phyloP scores from a whole-genome alignment of 164 flowering plant genomes.

The Warburgia ugandensis region DNA sequence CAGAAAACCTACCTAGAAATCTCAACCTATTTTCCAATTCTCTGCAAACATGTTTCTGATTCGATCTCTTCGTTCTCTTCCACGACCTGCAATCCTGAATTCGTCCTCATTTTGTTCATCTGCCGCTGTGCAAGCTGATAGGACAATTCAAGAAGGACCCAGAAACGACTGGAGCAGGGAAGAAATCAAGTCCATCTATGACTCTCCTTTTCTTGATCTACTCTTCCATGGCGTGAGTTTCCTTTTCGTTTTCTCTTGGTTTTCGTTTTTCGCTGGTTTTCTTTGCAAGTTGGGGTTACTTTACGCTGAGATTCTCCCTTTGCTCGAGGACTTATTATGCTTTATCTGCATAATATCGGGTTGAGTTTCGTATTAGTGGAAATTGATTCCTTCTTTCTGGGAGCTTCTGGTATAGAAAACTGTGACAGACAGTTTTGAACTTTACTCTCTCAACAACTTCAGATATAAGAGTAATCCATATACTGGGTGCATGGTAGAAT shows the following conservation, averaged over 20 bases:
- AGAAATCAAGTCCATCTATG: constrained; percentile 63
- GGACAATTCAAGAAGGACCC: constrained; percentile 62
- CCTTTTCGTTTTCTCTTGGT: constrained; percentile 3
- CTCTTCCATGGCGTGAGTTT: constrained; percentile 84
- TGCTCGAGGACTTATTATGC: neutral
- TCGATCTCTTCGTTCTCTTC: constrained; percentile 13
- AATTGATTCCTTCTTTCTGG: too few relatives aligned
- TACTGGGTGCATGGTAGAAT: neutral
- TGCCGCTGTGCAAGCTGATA: constrained; percentile 74
- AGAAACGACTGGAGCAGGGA: constrained; percentile 71
- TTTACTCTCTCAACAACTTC: neutral
- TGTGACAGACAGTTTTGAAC: too few relatives aligned
- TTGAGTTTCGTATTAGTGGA: too few relatives aligned
- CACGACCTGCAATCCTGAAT: constrained; percentile 1
- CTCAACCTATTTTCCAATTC: too few relatives aligned
- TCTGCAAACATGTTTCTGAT: constrained; percentile 18
- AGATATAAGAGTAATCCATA: neutral
- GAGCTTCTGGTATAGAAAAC: too few relatives aligned
- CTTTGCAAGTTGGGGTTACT: neutral
- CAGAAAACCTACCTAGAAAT: too few relatives aligned
- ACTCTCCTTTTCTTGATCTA: constrained; percentile 91
- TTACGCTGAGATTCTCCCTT: neutral
- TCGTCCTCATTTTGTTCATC: constrained; percentile 32
- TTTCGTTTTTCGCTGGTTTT: neutral
- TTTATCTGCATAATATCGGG: too few relatives aligned